Evolutionary conservation across 2,329 filamentous ascomycete genomes (phyloP).

Genomic region (Geosmithia putterillii): DNA sequence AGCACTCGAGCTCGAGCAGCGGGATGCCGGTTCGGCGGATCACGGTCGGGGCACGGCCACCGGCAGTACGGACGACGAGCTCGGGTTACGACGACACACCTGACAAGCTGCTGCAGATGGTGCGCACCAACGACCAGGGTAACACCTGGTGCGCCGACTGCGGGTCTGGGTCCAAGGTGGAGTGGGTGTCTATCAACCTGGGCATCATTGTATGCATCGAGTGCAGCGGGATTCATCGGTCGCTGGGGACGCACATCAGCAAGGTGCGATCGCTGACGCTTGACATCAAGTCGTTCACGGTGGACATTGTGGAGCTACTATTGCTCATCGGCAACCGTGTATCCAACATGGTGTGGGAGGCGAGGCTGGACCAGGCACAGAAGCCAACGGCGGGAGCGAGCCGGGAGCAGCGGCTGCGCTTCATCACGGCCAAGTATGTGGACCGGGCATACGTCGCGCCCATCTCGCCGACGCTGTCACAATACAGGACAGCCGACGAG

Average conservation of each 20-base stretch:
- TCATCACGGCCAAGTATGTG: constrained; percentile 92
- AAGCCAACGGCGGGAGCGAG: constrained; percentile 71
- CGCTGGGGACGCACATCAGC: constrained; percentile 91
- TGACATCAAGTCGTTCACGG: constrained; percentile 91
- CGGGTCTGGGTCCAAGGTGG: constrained; percentile 79
- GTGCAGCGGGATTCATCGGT: constrained; percentile 94
- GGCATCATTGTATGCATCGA: constrained; percentile 96
- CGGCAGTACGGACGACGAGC: constrained; percentile 54
- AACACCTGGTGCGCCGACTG: constrained; percentile 95
- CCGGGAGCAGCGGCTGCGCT: constrained; percentile 81
- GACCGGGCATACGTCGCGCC: constrained; percentile 72
- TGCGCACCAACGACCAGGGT: constrained; percentile 82
- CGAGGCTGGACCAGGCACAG: constrained; percentile 57
- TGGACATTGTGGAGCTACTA: constrained; percentile 90
- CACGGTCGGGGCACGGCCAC: constrained; percentile 81
- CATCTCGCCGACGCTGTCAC: constrained; percentile 61
- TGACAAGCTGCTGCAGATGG: constrained; percentile 72
- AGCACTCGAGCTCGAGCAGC: constrained; percentile 29
- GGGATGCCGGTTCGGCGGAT: constrained; percentile 67
- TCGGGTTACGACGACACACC: constrained; percentile 71
- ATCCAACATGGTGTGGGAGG: constrained; percentile 95
- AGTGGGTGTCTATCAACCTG: constrained; percentile 98
- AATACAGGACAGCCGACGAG: constrained; percentile 72
- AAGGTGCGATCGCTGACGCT: constrained; percentile 92
- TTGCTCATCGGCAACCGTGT: constrained; percentile 86